Base-by-base conservation (phyloP, 2,329 filamentous ascomycete genomes). In the Pseudovirgaria hyperparasitica region DNA sequence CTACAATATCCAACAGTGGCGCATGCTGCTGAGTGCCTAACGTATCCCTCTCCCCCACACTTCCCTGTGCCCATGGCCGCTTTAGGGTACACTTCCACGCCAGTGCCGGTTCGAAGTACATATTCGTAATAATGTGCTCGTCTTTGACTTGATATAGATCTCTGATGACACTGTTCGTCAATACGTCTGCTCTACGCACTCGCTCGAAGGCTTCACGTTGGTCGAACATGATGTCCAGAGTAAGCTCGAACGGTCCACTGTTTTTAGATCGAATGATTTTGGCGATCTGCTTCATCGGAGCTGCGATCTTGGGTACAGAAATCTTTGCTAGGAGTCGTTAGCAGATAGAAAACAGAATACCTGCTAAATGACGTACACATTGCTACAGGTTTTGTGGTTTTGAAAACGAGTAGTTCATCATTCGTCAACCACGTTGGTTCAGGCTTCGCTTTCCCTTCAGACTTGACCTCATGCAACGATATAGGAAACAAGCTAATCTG, bases 261-360 rank as follows among this genome's bases (percentile, higher is more conserved):
- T 67, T 68, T 38, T 69, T 70, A 9, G 59, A 63, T 0, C 65
- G 54, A 1, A 67, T 36, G 2, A 64, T 48, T n/a, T n/a, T n/a
- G n/a, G n/a, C n/a, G n/a, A n/a, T n/a, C n/a, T n/a, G n/a, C 3
- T 44, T 46, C 0, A 60, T 55, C 4, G 65, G 25, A 16, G 61
- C 55, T 5, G 34, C 26, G 9, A 54, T 16, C 23, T 26, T 22
- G 11, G 25, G 25, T 19, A 25, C 19, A 6, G 9, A 9, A 9
- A 21, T 21, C n/a, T 21, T 21, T 9, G 33, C 28, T 15, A 22
- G 25, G 22, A 36, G 33, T 18, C 24, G 25, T 15, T 34, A 28
- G 19, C 30, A 28, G 16, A 28, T 26, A 22, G n/a, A n/a, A n/a
- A n/a, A n/a, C n/a, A n/a, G n/a, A n/a, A n/a, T n/a, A n/a, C n/a